Evolutionary conservation across 164 flowering plant species (phyloP).

Genomic region (Stephania japonica): DNA sequence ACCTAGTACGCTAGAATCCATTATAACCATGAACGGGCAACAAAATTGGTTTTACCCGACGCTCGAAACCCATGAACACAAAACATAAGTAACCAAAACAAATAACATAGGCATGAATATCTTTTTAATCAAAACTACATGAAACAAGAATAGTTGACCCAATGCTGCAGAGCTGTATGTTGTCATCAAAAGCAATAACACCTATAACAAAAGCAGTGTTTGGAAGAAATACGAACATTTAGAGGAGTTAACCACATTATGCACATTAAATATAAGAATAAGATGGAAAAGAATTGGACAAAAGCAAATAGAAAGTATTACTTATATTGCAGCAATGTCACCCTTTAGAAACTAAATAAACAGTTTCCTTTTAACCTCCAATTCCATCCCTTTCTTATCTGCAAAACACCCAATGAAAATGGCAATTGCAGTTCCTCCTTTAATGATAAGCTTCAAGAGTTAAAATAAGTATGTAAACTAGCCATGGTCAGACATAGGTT

Average conservation of each 20-base stretch:
- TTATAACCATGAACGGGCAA: background rate
- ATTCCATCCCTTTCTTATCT: conserved; percentile 61
- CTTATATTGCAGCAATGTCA: conserved; percentile 71
- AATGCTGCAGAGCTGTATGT: conserved; percentile 78
- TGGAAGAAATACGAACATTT: background rate
- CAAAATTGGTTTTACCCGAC: background rate
- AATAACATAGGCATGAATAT: conserved; percentile 20
- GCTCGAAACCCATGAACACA: background rate
- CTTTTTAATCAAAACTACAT: conserved; percentile 85
- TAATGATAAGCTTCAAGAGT: conserved; percentile 54
- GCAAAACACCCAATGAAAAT: conserved; percentile 83
- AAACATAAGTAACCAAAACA: background rate
- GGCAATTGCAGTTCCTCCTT: conserved; percentile 83
- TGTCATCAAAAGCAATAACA: conserved; percentile 52
- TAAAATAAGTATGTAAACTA: background rate
- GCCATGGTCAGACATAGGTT: background rate
- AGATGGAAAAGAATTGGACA: background rate
- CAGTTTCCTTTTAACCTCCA: conserved; percentile 50
- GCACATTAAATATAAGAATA: background rate
- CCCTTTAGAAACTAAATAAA: conserved; percentile 64
- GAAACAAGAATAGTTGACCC: conserved; percentile 94
- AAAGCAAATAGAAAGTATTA: conserved; percentile 22
- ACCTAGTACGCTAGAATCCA: background rate
- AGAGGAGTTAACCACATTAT: background rate
- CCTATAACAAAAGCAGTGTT: conserved; percentile 31